Conservation (phyloP, 1,284 basidiomycete species). For the Sphagnurus paluster region DNA sequence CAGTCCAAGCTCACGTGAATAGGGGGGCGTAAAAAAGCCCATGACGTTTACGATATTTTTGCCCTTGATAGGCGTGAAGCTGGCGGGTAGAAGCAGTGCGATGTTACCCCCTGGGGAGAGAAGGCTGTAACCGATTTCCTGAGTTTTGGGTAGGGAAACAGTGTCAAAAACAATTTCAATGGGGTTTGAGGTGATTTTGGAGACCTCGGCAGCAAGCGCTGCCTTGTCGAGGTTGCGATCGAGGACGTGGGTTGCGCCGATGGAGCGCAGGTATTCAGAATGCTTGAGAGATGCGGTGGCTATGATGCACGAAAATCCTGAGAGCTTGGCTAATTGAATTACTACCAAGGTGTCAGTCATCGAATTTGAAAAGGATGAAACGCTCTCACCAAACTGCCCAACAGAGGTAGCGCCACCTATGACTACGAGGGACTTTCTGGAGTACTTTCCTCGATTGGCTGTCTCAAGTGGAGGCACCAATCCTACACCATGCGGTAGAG, state of each 20-base stretch:
- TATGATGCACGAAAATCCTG: slow-evolving; percentile 48
- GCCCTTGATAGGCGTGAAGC: too few relatives aligned
- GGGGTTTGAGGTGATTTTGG: slow-evolving; percentile 28
- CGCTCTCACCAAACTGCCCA: too few relatives aligned
- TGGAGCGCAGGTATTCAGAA: slow-evolving; percentile 38
- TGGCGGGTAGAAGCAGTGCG: too few relatives aligned
- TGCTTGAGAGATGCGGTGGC: slow-evolving; percentile 51
- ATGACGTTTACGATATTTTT: too few relatives aligned
- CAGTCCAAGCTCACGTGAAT: too few relatives aligned
- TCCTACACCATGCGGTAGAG: slow-evolving; percentile 15
- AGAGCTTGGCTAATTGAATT: not conserved
- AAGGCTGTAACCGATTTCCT: slow-evolving; percentile 17
- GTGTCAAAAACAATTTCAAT: slow-evolving; percentile 43
- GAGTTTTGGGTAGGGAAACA: slow-evolving; percentile 27
- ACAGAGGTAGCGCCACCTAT: slow-evolving; percentile 19
- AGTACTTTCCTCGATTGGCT: slow-evolving; percentile 9
- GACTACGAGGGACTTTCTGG: slow-evolving; percentile 15
- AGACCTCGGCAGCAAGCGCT: slow-evolving; percentile 29
- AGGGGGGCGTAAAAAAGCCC: too few relatives aligned
- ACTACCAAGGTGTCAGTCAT: not conserved
- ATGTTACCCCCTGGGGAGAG: slow-evolving; percentile 14
- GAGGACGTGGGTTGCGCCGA: slow-evolving; percentile 57
- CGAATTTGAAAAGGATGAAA: not conserved
- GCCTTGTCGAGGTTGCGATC: slow-evolving; percentile 36
- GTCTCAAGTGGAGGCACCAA: slow-evolving; percentile 22